Percentiles rank a stretch among this genome's conserved stretches.
Evolutionary conservation across 495 filamentous ascomycete genomes (phyloP).

Genomic region (Bombardia bombarda): DNA sequence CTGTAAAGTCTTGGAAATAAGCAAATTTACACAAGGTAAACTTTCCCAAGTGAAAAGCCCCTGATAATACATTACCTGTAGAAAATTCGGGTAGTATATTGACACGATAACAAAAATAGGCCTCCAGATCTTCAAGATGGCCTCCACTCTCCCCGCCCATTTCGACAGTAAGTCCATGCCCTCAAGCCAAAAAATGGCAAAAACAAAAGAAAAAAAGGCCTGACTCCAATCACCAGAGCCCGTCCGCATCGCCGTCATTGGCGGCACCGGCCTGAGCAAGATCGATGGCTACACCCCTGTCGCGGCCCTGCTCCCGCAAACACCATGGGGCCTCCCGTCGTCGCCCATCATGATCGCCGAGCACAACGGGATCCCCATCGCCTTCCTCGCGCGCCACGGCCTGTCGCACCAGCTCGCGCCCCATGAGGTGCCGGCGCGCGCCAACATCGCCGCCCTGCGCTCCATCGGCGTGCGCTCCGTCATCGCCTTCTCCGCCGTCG

Average conservation of each 20-base stretch:
- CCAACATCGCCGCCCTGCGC: constrained; percentile 93
- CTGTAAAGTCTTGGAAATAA: too few species aligned
- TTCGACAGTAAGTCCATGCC: constrained; percentile 10
- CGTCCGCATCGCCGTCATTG: constrained; percentile 90
- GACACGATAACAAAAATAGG: too few species aligned
- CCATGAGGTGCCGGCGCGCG: constrained; percentile 82
- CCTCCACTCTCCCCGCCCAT: constrained; percentile 9
- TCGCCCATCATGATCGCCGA: constrained; percentile 85
- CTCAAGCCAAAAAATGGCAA: neutral
- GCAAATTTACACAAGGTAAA: too few species aligned
- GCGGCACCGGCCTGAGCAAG: constrained; percentile 80
- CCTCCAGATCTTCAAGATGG: too few species aligned
- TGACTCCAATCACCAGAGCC: neutral
- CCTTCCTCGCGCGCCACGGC: constrained; percentile 92
- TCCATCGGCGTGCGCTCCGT: constrained; percentile 79
- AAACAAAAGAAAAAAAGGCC: neutral
- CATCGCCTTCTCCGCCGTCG: constrained; percentile 93
- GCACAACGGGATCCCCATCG: constrained; percentile 72
- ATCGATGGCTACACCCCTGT: constrained; percentile 70
- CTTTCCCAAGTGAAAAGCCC: too few species aligned
- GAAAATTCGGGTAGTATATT: too few species aligned
- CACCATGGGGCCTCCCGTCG: constrained; percentile 90
- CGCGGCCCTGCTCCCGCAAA: constrained; percentile 59
- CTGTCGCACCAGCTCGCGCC: constrained; percentile 80
- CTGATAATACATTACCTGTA: too few species aligned